Evolutionary conservation across 192 early-diverging fungal species (phyloP).

Genomic region (Backusella liffmaniae): DNA sequence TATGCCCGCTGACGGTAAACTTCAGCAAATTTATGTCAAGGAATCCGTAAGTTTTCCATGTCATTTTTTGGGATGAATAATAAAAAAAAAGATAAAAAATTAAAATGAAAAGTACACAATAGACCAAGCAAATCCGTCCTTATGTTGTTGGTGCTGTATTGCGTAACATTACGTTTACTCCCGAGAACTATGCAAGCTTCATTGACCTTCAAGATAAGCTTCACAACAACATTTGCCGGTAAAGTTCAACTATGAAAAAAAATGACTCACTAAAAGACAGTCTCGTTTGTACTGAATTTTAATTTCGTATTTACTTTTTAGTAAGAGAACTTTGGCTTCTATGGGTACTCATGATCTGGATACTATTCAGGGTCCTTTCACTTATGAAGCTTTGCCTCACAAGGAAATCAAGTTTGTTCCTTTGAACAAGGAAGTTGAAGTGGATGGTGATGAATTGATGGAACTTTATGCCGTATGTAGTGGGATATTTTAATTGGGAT

Average conservation of each 20-base stretch:
- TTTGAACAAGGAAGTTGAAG: constrained; percentile 83
- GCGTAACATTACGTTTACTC: constrained; percentile 80
- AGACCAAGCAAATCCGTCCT: constrained; percentile 85
- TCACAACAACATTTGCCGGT: constrained; percentile 95
- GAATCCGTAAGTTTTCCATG: constrained; percentile 53
- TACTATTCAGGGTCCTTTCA: constrained; percentile 91
- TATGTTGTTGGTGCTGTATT: constrained; percentile 89
- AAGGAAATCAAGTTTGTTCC: constrained; percentile 93
- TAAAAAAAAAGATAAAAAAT: neutral
- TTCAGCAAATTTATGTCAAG: constrained; percentile 66
- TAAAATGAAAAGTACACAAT: neutral
- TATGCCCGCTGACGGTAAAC: constrained; percentile 51
- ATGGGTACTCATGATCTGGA: constrained; percentile 99
- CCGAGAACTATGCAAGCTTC: constrained; percentile 88
- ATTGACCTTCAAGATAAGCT: constrained; percentile 99
- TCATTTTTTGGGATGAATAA: neutral
- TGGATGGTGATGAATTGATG: constrained; percentile 90
- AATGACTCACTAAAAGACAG: constrained; percentile 2
- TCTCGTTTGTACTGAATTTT: neutral
- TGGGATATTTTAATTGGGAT: neutral
- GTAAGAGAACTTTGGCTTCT: constrained; percentile 90
- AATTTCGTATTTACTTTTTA: constrained; percentile 20
- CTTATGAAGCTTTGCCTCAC: constrained; percentile 89
- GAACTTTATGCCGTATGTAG: constrained; percentile 73
- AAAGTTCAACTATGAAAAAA: neutral